phyloP scores from a whole-genome alignment of 2,329 filamentous ascomycete species.

The Penicillium sp. region DNA sequence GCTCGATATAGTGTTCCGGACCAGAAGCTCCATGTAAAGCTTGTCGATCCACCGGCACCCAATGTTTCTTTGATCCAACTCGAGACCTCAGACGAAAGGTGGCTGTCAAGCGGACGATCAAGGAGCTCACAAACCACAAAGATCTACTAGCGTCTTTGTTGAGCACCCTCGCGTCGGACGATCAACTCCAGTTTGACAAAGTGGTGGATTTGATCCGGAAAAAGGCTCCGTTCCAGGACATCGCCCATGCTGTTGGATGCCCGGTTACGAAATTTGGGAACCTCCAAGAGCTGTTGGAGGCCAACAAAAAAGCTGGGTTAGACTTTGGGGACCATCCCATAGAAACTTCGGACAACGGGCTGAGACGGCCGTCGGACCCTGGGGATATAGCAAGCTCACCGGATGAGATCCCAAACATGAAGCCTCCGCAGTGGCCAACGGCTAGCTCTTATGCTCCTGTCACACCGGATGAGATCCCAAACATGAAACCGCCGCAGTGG shows the following conservation, averaged over 20 bases:
- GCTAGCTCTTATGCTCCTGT: constrained; percentile 25
- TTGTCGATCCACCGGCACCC: constrained; percentile 29
- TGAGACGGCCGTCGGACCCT: constrained; percentile 11
- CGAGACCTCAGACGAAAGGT: constrained; percentile 40
- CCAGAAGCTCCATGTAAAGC: constrained; percentile 36
- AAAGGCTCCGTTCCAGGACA: constrained; percentile 27
- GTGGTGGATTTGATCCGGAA: constrained; percentile 30
- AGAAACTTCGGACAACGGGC: not conserved
- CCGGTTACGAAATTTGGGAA: constrained; percentile 20
- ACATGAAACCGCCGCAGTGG: too few species aligned
- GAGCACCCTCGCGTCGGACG: constrained; percentile 27
- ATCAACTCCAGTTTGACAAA: constrained; percentile 23
- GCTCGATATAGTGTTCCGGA: constrained; percentile 35
- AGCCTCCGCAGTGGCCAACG: not conserved
- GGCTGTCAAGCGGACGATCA: constrained; percentile 35
- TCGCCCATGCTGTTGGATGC: constrained; percentile 25
- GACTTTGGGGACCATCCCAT: constrained; percentile 9
- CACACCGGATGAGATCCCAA: constrained; percentile 19
- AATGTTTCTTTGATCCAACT: constrained; percentile 38
- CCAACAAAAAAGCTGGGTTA: constrained; percentile 3
- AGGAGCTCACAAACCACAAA: constrained; percentile 37
- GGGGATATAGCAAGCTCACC: constrained; percentile 9
- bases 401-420: constrained; percentile 4
- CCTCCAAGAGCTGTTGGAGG: constrained; percentile 3
- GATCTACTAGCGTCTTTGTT: constrained; percentile 33